phyloP scores from a whole-genome alignment of 176 grass and related monocot species.

The Pontederia crassipes region DNA sequence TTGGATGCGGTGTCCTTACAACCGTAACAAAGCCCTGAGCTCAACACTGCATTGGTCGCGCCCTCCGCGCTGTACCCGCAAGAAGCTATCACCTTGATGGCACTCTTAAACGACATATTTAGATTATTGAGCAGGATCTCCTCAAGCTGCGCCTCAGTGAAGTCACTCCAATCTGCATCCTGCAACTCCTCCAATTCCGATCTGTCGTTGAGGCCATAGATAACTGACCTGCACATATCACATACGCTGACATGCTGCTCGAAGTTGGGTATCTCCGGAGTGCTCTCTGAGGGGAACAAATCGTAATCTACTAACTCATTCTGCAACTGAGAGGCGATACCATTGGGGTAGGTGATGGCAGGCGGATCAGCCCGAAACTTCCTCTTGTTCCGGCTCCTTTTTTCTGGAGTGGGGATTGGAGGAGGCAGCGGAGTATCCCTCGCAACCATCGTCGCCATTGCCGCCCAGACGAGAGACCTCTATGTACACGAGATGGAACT shows the following conservation, averaged over 20 bases:
- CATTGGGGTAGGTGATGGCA: neutral
- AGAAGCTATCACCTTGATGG: conserved; percentile 12
- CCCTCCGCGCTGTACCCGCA: conserved; percentile 6
- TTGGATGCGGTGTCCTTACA: conserved; percentile 9
- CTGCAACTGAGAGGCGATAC: neutral
- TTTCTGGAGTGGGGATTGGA: conserved; percentile 1
- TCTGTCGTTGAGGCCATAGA: conserved; percentile 1
- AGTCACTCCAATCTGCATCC: conserved; percentile 5
- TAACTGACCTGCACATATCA: neutral
- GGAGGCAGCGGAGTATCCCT: neutral
- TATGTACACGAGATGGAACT: no score
- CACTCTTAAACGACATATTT: conserved; percentile 1
- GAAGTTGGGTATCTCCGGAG: neutral
- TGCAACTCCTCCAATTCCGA: conserved; percentile 6
- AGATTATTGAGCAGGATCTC: conserved; percentile 14
- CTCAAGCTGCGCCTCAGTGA: conserved; percentile 9
- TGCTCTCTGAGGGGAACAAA: neutral
- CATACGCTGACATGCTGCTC: conserved; percentile 6
- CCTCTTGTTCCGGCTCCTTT: conserved; percentile 17
- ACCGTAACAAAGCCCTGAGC: neutral
- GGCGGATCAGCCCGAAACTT: conserved; percentile 13
- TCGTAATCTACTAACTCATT: neutral
- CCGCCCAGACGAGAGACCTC: no score
- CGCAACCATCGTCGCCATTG: conserved; percentile 16
- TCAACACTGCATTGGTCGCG: conserved; percentile 13